Evolutionary conservation across 148 eudicot genomes (phyloP), one percentile per base, ranked within the genome.

Genomic region (Rhododendron ovatum): DNA sequence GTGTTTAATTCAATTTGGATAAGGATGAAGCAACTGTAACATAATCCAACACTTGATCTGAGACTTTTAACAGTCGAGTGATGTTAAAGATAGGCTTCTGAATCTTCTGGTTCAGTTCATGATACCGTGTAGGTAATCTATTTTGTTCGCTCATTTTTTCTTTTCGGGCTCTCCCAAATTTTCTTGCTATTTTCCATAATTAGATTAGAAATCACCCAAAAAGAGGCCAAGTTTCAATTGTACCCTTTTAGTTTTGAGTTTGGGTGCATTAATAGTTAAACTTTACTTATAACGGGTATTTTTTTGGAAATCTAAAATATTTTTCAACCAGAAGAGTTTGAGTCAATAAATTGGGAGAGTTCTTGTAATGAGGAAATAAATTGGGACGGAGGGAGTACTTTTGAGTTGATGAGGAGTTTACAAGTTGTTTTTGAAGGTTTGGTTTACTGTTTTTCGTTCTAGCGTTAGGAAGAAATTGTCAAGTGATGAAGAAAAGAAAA

Each of bases 1-100:
- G 7, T n/a, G 37, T 28, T 50, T 2, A 28, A 1, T 81, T 3
- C 24, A 57, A 18, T 20, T 2, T 55, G 26, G 83, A 81, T 57
- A 24, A 81, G 69, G 83, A 81, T 81, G 83, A 81, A 33, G 83
- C 83, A 28, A 57, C 63, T 13, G 20, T 55, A 33, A 55, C 41
- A 17, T 30, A 53, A 53, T 81, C 83, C 83, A 81, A 55, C 83
- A 55, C 83, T 81, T 81, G 83, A 57, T 53, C 83, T 53, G 83
- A 81, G 83, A 10, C 83, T 53, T 53, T 53, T 10, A 10, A 26
- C 83, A 33, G 83, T 57, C 26, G 45, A 20, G 28, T 81, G 83
- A 55, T 81, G 83, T 45, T 81, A 81, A 7, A 81, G 8, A 45
- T 55, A 33, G 2, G 71, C 71, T 81, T 81, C 83, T 81, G 83